Evolutionary conservation across 2,329 filamentous ascomycete species (phyloP).

Genomic region (Pyrenophora tritici-repentis): DNA sequence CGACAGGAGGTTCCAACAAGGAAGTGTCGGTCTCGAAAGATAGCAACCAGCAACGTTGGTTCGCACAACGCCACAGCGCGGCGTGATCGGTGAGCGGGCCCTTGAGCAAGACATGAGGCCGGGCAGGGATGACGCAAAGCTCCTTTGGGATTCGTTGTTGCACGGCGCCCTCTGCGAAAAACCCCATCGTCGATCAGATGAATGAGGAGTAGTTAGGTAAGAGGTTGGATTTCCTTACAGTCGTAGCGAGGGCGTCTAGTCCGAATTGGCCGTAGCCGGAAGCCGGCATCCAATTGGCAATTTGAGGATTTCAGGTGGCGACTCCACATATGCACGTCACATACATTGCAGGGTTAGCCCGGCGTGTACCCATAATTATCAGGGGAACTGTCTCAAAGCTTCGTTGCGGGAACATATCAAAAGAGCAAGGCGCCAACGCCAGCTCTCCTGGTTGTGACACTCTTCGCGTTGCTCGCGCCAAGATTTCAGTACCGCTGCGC

Average conservation of each 20-base stretch:
- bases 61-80: not conserved
- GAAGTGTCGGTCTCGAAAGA: constrained; percentile 1
- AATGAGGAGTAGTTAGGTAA: constrained; percentile 1
- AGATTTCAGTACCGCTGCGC: too few relatives aligned
- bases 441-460: not conserved
- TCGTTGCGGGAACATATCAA: constrained; percentile 1
- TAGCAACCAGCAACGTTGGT: constrained; percentile 2
- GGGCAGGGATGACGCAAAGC: constrained; percentile 3
- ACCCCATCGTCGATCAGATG: constrained; percentile 6
- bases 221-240: constrained; percentile 10
- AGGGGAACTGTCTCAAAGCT: not conserved
- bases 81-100: constrained; percentile 18
- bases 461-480: too few relatives aligned
- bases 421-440: not conserved
- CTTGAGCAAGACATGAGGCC: constrained; percentile 7
- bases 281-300: constrained; percentile 5
- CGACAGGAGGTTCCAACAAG: constrained; percentile 3
- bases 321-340: constrained; percentile 22
- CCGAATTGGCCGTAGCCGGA: constrained; percentile 6
- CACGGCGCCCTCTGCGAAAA: not conserved
- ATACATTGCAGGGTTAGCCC: constrained; percentile 15
- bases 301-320: not conserved
- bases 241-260: constrained; percentile 6
- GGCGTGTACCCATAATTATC: constrained; percentile 11
- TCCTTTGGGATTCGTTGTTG: not conserved